These are phyloP conservation scores for Whalleya microplaca DNA, from an alignment of 2,329 filamentous ascomycete genomes.

Conservation along the genomic window DNA sequence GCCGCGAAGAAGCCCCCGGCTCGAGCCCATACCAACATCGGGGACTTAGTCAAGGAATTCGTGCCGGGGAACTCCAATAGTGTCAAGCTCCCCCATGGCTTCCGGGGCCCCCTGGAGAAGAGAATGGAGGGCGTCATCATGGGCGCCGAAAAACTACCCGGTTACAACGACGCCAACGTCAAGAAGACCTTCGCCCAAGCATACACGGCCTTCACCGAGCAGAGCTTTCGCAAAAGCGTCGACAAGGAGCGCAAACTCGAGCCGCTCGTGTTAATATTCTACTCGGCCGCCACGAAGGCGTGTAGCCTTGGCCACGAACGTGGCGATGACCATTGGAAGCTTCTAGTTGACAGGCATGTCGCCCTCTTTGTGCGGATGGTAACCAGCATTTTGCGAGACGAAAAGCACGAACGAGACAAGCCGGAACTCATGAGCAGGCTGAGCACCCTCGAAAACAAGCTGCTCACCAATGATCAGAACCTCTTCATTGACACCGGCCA, in stretches of 20 bases:
- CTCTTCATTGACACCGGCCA: constrained; percentile 67
- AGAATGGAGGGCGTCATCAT: constrained; percentile 79
- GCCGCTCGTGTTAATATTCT: constrained; percentile 93
- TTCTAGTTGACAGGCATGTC: constrained; percentile 90
- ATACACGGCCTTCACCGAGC: constrained; percentile 89
- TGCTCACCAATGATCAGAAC: constrained; percentile 92
- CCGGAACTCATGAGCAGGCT: constrained; percentile 82
- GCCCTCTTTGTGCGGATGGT: constrained; percentile 92
- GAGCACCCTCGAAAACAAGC: constrained; percentile 84
- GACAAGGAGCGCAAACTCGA: constrained; percentile 94
- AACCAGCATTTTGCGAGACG: constrained; percentile 76
- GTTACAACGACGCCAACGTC: constrained; percentile 87
- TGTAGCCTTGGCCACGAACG: constrained; percentile 71
- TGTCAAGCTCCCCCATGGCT: constrained; percentile 61
- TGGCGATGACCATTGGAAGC: constrained; percentile 87
- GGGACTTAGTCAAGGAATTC: constrained; percentile 89
- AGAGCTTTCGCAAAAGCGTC: constrained; percentile 84
- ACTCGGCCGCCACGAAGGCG: constrained; percentile 90
- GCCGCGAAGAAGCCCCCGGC: constrained; percentile 65
- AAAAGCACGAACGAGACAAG: constrained; percentile 83
- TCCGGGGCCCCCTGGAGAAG: constrained; percentile 62
- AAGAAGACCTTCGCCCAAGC: constrained; percentile 95
- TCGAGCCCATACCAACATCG: constrained; percentile 71
- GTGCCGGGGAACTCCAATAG: constrained; percentile 52
- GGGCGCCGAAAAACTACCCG: constrained; percentile 81